Evolutionary conservation across 176 grass and related monocot species (phyloP), one percentile per base, ranked within the genome.

Genomic region (Oryza glumipatula): DNA sequence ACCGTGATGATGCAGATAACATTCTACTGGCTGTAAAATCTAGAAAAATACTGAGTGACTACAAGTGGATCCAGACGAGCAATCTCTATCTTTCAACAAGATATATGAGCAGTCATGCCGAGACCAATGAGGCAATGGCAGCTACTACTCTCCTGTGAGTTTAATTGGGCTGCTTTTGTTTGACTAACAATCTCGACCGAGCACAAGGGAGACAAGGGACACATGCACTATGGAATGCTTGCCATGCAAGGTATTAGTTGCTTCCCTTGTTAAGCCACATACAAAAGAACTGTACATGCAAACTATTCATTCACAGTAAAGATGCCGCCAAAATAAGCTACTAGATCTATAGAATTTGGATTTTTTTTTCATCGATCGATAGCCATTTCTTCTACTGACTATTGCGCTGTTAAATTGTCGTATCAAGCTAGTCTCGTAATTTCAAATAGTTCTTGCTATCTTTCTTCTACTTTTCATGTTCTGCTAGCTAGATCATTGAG

Each of bases 211-310:
- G 88, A 86, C 84, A 83, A 69, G 68, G 8, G 48, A 86, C 88
- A 86, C 80, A 83, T 86, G 84, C 84, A 74, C 70, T 87, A 80
- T 80, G 83, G 28, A 65, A 83, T 63, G 75, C 76, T 87, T 84
- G 80, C 11, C 64, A 84, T 69, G 70, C 85, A 87, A 91, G 80
- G 36, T 64, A 74, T 51, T 68, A 68, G 83, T 87, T 87, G 80
- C 80, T 64, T 70, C 80, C 8, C 17, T 70, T 79, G 76, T 65
- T 87, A 87, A 75, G 69, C 80, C 11, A 81, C 47, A 68, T 58
- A 46, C 6, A 15, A 1, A 63, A 21, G 58, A 61, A 63, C 70
- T 44, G 30, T 5, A 22, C 60, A 52, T 33, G 68, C 58, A 63
- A 21, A 23, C 9, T 77, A 68, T 83, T 30, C 75, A 33, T 22